These are phyloP conservation scores for Xylaria sp. DNA, from an alignment of 2,329 filamentous ascomycete genomes.

Conservation along the genomic window DNA sequence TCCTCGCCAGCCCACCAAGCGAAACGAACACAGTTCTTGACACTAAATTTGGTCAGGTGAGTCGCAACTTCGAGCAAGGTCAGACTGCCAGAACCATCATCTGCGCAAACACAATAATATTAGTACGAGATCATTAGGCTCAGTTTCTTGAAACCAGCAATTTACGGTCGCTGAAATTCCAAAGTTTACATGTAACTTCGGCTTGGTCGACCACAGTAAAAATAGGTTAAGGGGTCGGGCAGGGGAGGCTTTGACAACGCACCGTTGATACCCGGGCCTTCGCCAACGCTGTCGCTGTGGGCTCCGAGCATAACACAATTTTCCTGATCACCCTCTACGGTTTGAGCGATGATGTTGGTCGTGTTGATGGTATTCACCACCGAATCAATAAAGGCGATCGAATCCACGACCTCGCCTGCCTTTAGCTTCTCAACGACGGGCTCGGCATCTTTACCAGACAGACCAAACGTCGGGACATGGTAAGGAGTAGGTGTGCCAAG, in stretches of 20 bases:
- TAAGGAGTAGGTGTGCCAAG: slow-evolving; percentile 68
- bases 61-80: slow-evolving; percentile 71
- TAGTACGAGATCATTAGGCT: neutral
- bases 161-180: neutral
- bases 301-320: slow-evolving; percentile 74
- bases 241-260: neutral
- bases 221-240: neutral
- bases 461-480: slow-evolving; percentile 75
- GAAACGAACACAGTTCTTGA: slow-evolving; percentile 74
- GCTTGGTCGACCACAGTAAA: neutral
- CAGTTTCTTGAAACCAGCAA: neutral
- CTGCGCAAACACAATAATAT: slow-evolving; percentile 7
- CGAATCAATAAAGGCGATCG: slow-evolving; percentile 69
- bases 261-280: slow-evolving; percentile 77
- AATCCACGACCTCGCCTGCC: slow-evolving; percentile 60
- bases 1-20: slow-evolving; percentile 76
- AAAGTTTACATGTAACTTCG: neutral
- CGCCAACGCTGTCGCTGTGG: slow-evolving; percentile 70
- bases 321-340: slow-evolving; percentile 63
- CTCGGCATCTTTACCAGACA: slow-evolving; percentile 68
- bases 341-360: slow-evolving; percentile 72
- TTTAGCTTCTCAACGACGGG: slow-evolving; percentile 65
- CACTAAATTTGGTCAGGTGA: slow-evolving; percentile 65
- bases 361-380: slow-evolving; percentile 65
- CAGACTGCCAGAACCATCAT: slow-evolving; percentile 76